These are phyloP conservation scores for Suillus lakei DNA, from an alignment of 768 basidiomycete species.

Conservation along the genomic window DNA sequence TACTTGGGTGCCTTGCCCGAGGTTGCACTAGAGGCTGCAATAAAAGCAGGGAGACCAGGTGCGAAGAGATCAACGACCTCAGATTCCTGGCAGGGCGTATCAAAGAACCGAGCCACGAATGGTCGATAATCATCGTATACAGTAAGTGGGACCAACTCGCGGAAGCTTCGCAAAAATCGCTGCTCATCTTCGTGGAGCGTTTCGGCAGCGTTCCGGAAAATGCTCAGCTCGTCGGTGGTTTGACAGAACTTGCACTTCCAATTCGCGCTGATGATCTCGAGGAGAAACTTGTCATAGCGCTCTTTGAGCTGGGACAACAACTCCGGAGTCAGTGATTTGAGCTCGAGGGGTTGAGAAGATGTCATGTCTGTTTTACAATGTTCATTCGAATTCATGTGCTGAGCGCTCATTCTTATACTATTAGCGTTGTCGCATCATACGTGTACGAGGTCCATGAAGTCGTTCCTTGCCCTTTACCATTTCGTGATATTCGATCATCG, in stretches of 20 bases:
- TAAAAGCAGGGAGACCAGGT: constrained; percentile 17
- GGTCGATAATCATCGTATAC: constrained; percentile 18
- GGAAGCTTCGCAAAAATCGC: constrained; percentile 13
- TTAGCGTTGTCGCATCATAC: too few species aligned
- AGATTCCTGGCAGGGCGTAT: constrained; percentile 14
- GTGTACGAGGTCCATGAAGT: too few species aligned
- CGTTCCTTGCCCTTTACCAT: too few species aligned
- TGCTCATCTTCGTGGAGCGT: not conserved
- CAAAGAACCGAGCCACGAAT: constrained; percentile 15
- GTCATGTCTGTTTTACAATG: too few species aligned
- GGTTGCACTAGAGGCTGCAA: constrained; percentile 20
- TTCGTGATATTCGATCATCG: too few species aligned
- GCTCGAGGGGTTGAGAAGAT: constrained; percentile 16
- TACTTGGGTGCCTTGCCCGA: constrained; percentile 17
- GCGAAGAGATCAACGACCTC: constrained; percentile 18
- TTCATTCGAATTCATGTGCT: too few species aligned
- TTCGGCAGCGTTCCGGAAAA: not conserved
- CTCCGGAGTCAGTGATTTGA: constrained; percentile 16
- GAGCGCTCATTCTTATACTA: too few species aligned
- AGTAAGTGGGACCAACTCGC: constrained; percentile 19
- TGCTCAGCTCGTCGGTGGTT: not conserved
- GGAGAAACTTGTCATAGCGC: constrained; percentile 8
- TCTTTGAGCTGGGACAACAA: constrained; percentile 22
- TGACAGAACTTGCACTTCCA: not conserved
- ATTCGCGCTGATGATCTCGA: not conserved